phyloP scores from a whole-genome alignment of 768 basidiomycete species.

The Boletus rex-veris region DNA sequence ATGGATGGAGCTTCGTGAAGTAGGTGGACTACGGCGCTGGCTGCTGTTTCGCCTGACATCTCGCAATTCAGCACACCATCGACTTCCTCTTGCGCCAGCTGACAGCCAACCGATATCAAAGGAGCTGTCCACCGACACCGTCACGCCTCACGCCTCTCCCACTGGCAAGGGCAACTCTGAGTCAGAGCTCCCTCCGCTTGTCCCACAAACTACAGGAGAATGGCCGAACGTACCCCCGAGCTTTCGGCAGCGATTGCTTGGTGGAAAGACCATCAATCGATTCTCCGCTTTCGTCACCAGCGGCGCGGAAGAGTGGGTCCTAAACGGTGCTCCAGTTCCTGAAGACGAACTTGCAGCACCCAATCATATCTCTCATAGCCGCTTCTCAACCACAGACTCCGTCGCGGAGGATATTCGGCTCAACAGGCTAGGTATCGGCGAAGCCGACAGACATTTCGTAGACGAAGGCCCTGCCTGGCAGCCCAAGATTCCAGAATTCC shows the following conservation, averaged over 20 bases:
- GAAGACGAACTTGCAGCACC: constrained; percentile 29
- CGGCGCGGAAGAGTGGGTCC: constrained; percentile 79
- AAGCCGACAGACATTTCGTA: constrained; percentile 68
- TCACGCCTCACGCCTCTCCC: constrained; percentile 47
- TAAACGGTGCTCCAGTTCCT: constrained; percentile 51
- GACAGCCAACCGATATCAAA: constrained; percentile 22
- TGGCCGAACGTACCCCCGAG: constrained; percentile 58
- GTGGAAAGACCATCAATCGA: constrained; percentile 77
- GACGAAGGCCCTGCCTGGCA: constrained; percentile 73
- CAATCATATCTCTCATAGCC: constrained; percentile 22
- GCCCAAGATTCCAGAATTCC: constrained; percentile 67
- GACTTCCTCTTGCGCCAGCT: constrained; percentile 52
- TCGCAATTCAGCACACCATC: constrained; percentile 53
- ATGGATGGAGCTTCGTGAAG: constrained; percentile 82
- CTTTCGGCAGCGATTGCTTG: constrained; percentile 67
- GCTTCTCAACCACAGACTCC: constrained; percentile 31
- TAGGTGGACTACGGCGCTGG: constrained; percentile 30
- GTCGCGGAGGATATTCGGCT: constrained; percentile 42
- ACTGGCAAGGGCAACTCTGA: constrained; percentile 17
- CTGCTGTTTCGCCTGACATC: neutral
- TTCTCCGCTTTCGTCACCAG: constrained; percentile 85
- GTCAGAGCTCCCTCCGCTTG: constrained; percentile 38
- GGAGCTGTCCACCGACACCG: constrained; percentile 42
- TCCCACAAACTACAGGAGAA: constrained; percentile 70
- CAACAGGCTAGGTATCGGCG: constrained; percentile 42